Conservation (phyloP, 768 basidiomycete genomes). For the Mycena indigotica region DNA sequence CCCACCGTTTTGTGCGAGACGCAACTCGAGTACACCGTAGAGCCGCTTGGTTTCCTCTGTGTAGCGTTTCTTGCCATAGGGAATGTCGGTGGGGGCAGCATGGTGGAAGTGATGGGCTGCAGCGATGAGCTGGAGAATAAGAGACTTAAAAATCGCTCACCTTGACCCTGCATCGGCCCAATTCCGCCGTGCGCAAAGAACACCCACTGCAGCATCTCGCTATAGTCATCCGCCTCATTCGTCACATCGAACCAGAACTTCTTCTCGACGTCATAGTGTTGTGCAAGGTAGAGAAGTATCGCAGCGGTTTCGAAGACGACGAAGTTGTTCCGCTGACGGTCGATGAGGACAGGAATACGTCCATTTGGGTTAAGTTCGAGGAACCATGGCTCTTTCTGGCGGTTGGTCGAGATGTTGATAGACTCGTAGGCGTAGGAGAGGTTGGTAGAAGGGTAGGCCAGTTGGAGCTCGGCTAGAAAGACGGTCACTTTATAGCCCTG, state of each 20-base stretch:
- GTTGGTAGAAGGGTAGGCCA: slow-evolving; percentile 46
- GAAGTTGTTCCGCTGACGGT: slow-evolving; percentile 63
- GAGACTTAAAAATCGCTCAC: not conserved
- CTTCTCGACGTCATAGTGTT: slow-evolving; percentile 78
- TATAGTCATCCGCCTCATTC: slow-evolving; percentile 59
- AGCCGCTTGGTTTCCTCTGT: slow-evolving; percentile 79
- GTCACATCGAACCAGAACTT: slow-evolving; percentile 65
- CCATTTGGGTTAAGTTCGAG: slow-evolving; percentile 74
- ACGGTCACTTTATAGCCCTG: slow-evolving; percentile 50
- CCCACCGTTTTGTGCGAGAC: slow-evolving; percentile 71
- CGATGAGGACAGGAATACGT: slow-evolving; percentile 6
- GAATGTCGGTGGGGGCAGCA: slow-evolving; percentile 67
- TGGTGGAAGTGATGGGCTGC: slow-evolving; percentile 70
- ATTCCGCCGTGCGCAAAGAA: slow-evolving; percentile 84
- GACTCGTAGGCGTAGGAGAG: slow-evolving; percentile 31
- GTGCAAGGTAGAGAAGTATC: slow-evolving; percentile 79
- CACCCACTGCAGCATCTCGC: slow-evolving; percentile 82
- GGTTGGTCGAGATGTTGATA: slow-evolving; percentile 62
- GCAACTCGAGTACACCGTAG: slow-evolving; percentile 80
- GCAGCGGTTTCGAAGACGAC: slow-evolving; percentile 77
- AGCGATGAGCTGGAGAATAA: too few species aligned
- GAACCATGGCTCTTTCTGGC: slow-evolving; percentile 82
- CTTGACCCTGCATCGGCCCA: slow-evolving; percentile 88
- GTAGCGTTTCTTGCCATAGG: slow-evolving; percentile 73
- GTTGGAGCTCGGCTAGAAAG: slow-evolving; percentile 58